Evolutionary conservation across 768 basidiomycete genomes (phyloP).

Genomic region (Amanita rubescens): DNA sequence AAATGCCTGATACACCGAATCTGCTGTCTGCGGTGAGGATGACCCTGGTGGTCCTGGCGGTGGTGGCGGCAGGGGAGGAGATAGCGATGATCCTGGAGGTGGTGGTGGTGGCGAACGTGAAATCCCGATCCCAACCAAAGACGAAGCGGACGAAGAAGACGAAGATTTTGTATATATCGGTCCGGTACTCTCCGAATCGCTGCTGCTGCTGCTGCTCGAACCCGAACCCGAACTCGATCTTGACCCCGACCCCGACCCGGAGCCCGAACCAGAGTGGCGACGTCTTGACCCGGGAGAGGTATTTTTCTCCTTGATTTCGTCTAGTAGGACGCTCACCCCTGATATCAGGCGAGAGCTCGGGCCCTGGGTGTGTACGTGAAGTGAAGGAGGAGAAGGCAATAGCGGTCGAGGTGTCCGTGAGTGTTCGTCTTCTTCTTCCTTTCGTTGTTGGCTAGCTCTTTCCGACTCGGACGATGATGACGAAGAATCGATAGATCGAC

Average conservation of each 20-base stretch:
- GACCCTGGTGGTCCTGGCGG: neutral
- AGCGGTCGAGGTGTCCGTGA: neutral
- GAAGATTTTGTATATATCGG: neutral
- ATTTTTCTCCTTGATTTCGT: constrained; percentile 21
- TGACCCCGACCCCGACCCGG: neutral
- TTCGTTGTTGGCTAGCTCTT: neutral
- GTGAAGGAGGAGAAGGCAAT: neutral
- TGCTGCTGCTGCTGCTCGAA: neutral
- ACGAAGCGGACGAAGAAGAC: neutral
- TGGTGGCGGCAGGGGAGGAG: neutral
- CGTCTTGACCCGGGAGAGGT: constrained; percentile 8
- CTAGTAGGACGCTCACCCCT: constrained; percentile 8
- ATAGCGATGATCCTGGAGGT: too few species aligned
- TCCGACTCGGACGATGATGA: neutral
- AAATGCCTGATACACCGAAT: constrained; percentile 48
- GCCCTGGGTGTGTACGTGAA: too few species aligned
- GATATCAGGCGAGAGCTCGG: neutral
- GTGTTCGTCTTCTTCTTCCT: neutral
- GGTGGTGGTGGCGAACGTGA: too few species aligned
- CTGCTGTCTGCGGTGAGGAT: constrained; percentile 4
- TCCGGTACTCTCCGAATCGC: neutral
- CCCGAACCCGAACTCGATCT: neutral
- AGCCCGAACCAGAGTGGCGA: neutral
- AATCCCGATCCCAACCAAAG: too few species aligned
- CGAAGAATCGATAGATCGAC: neutral